These are phyloP conservation scores for Blumeria hordei DNA, from an alignment of 2,329 filamentous ascomycete genomes.

Conservation along the genomic window DNA sequence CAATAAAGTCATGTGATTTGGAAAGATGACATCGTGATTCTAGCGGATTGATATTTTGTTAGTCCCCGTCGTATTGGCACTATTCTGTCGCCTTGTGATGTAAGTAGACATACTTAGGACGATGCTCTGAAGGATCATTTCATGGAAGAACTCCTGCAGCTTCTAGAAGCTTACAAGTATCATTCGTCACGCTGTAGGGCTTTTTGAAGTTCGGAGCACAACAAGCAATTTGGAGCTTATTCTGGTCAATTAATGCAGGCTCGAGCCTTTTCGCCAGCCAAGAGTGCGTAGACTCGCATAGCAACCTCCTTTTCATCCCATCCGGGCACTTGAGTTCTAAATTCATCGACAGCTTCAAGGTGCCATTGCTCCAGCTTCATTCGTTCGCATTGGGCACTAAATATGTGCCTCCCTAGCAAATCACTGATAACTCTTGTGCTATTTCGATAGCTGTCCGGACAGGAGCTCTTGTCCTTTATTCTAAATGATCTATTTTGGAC, in stretches of 20 bases:
- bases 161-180: too few species aligned
- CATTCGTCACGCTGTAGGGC: too few species aligned
- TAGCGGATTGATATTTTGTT: too few species aligned
- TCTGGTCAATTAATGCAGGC: background rate
- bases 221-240: background rate
- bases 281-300: slow-evolving; percentile 12
- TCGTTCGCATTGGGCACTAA: slow-evolving; percentile 5
- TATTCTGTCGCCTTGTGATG: too few species aligned
- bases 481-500: slow-evolving; percentile 2
- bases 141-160: too few species aligned
- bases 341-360: slow-evolving; percentile 15
- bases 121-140: too few species aligned
- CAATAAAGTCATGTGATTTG: too few species aligned
- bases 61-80: too few species aligned
- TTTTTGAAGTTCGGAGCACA: background rate
- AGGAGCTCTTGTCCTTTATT: background rate
- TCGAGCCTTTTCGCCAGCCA: slow-evolving; percentile 11
- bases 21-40: too few species aligned
- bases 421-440: slow-evolving; percentile 12
- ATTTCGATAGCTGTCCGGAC: slow-evolving; percentile 5
- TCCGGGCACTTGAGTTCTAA: slow-evolving; percentile 11
- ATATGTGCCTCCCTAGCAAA: slow-evolving; percentile 12
- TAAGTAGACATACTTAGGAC: too few species aligned
- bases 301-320: slow-evolving; percentile 15
- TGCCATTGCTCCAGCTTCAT: slow-evolving; percentile 15